A percentile compares a stretch with the other conserved stretches of the same genome.
Conservation (phyloP, 768 basidiomycete genomes). For the Kockovaella imperatae region DNA sequence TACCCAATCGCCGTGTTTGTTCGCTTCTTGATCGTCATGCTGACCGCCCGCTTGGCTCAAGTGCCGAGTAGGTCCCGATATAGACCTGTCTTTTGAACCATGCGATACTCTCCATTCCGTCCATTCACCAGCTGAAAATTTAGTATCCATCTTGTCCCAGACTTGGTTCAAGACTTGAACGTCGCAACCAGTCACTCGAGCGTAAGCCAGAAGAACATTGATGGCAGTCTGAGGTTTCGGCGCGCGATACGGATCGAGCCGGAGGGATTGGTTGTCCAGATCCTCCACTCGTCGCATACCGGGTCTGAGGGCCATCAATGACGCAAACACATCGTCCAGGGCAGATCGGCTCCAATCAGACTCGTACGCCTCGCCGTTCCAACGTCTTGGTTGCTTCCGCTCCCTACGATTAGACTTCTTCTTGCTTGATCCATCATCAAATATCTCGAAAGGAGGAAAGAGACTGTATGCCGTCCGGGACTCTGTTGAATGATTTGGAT, state of each 20-base stretch:
- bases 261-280: not conserved
- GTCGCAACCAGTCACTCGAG: constrained; percentile 24
- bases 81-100: too few relatives aligned
- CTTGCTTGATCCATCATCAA: not conserved
- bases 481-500: not conserved
- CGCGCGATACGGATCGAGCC: too few relatives aligned
- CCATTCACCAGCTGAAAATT: constrained; percentile 36
- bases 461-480: not conserved
- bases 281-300: constrained; percentile 1
- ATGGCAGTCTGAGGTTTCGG: constrained; percentile 23
- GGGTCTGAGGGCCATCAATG: constrained; percentile 21
- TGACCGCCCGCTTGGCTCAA: not conserved
- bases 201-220: constrained; percentile 29
- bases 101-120: constrained; percentile 23
- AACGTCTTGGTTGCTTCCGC: not conserved
- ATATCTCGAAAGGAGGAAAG: not conserved
- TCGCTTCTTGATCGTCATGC: not conserved
- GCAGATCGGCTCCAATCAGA: constrained; percentile 20
- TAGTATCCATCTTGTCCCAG: constrained; percentile 25
- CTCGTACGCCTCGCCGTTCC: not conserved
- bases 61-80: not conserved
- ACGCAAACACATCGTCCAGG: constrained; percentile 18
- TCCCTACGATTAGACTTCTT: not conserved
- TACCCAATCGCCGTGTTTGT: too few relatives aligned
- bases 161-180: constrained; percentile 13